phyloP scores from a whole-genome alignment of 139 green algal species.

The Chlorella sorokiniana region DNA sequence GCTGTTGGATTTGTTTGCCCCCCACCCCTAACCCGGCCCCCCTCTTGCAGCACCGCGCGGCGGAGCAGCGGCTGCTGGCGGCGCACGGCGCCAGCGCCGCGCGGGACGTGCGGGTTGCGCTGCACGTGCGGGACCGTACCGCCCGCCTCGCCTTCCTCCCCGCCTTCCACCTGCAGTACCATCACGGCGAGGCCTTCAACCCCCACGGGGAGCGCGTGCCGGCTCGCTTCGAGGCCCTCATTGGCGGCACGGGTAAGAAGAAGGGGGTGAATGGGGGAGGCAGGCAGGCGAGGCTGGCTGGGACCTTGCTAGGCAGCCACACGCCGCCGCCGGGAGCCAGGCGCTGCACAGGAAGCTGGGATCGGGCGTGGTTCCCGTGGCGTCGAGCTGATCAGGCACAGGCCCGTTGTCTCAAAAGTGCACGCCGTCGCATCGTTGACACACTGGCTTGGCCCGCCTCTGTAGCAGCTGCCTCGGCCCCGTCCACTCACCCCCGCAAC shows the following conservation, averaged over 20 bases:
- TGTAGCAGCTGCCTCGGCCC: not conserved
- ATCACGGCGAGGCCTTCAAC: conserved; percentile 51
- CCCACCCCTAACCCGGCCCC: not conserved
- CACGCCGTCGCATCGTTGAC: no score
- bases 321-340: no score
- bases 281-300: not conserved
- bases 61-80: conserved; percentile 29
- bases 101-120: conserved; percentile 38
- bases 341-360: no score
- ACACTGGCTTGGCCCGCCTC: no score
- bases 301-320: no score
- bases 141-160: conserved; percentile 52
- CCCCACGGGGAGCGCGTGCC: conserved; percentile 46
- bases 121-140: conserved; percentile 29
- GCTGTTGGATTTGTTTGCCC: no score
- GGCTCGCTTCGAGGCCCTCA: conserved; percentile 35
- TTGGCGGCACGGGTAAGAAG: conserved; percentile 18
- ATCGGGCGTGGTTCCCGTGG: no score
- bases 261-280: not conserved
- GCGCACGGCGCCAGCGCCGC: conserved; percentile 23
- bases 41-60: conserved; percentile 30
- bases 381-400: no score
- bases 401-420: no score
- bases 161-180: conserved; percentile 46
- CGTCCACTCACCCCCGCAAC: not conserved